phyloP scores from a whole-genome alignment of 345 rosid genomes.

The Mercurialis annua region DNA sequence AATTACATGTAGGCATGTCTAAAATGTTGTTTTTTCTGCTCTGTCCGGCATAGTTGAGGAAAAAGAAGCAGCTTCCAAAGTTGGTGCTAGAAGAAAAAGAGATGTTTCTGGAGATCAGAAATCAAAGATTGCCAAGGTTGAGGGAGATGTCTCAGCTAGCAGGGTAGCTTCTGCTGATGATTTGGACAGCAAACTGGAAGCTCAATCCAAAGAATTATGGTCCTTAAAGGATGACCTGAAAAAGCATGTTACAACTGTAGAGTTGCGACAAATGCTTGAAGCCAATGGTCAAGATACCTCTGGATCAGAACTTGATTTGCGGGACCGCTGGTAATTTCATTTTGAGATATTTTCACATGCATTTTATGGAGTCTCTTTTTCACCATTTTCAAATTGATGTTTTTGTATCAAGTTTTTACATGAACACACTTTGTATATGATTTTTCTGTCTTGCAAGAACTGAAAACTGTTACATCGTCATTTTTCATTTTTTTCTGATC shows the following conservation, averaged over 20 bases:
- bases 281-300: constrained; percentile 66
- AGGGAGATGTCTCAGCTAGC: constrained; percentile 40
- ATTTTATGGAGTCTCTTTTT: not conserved
- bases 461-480: not conserved
- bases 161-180: constrained; percentile 30
- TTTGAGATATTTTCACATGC: not conserved
- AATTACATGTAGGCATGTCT: not conserved
- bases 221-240: constrained; percentile 78
- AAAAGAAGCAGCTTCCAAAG: constrained; percentile 36
- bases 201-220: constrained; percentile 82
- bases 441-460: not conserved
- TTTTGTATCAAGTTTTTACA: not conserved
- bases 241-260: constrained; percentile 65
- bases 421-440: not conserved
- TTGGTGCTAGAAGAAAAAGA: constrained; percentile 60
- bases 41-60: constrained; percentile 29
- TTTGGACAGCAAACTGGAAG: constrained; percentile 57
- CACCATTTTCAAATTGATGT: too few species aligned
- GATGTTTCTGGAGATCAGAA: constrained; percentile 39
- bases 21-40: constrained; percentile 21
- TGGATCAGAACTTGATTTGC: constrained; percentile 87
- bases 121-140: constrained; percentile 53
- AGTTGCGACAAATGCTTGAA: constrained; percentile 81
- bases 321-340: constrained; percentile 68
- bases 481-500: not conserved